These are phyloP conservation scores for Apiospora hydei DNA, from an alignment of 2,329 filamentous ascomycete species.

Conservation along the genomic window DNA sequence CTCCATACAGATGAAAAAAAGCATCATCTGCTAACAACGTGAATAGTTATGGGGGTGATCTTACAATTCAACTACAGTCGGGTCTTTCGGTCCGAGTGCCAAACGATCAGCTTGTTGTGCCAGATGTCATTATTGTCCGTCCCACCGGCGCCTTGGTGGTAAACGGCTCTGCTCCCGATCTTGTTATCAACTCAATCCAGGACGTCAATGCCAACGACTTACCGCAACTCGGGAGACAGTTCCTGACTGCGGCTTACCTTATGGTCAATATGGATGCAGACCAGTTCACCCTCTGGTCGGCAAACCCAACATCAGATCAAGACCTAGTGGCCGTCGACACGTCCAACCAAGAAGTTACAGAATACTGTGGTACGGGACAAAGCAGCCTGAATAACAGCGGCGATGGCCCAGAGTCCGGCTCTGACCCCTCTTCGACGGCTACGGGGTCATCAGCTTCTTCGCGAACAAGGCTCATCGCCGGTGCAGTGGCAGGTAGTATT, in stretches of 20 bases:
- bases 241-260: slow-evolving; percentile 42
- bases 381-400: too few relatives aligned
- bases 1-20: too few relatives aligned
- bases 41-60: background rate
- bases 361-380: background rate
- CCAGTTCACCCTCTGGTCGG: slow-evolving; percentile 36
- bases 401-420: too few relatives aligned
- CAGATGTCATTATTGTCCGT: slow-evolving; percentile 34
- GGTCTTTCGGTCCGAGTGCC: background rate
- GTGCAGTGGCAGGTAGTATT: background rate
- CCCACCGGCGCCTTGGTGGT: slow-evolving; percentile 28
- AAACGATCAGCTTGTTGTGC: background rate
- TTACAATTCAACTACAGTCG: background rate
- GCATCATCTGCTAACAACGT: too few relatives aligned
- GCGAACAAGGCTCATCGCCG: background rate
- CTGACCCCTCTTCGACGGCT: too few relatives aligned
- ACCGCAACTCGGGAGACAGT: slow-evolving; percentile 37
- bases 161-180: slow-evolving; percentile 33
- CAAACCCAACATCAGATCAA: slow-evolving; percentile 26
- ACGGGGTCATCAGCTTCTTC: too few relatives aligned
- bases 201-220: slow-evolving; percentile 35
- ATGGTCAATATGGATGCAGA: slow-evolving; percentile 39
- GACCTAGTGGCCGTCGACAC: slow-evolving; percentile 27
- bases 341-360: background rate
- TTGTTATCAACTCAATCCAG: slow-evolving; percentile 37